Evolutionary conservation across 768 basidiomycete genomes (phyloP).

Genomic region (Suillus bovinus): DNA sequence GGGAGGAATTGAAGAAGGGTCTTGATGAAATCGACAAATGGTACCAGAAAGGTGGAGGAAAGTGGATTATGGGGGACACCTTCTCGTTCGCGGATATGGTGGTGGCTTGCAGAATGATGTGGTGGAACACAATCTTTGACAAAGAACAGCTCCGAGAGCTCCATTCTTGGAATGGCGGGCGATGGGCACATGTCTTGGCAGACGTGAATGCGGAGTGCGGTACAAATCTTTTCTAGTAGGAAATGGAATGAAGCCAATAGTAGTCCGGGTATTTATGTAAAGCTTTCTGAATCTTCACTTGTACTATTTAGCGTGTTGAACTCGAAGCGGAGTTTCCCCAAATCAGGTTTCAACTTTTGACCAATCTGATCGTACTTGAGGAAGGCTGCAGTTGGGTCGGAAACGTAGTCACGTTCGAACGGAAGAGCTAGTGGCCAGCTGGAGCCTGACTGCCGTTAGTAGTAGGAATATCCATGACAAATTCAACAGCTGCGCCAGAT

Average conservation of each 20-base stretch:
- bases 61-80: slow-evolving; percentile 10
- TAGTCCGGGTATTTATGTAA: not conserved
- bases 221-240: slow-evolving; percentile 3
- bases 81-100: slow-evolving; percentile 10
- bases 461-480: no score
- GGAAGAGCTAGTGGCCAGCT: no score
- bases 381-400: no score
- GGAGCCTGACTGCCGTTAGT: no score
- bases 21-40: slow-evolving; percentile 7
- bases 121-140: slow-evolving; percentile 7
- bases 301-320: no score
- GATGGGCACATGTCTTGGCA: slow-evolving; percentile 2
- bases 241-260: not conserved
- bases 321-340: no score
- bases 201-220: slow-evolving; percentile 4
- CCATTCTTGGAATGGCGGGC: slow-evolving; percentile 9
- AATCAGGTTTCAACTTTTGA: no score
- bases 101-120: slow-evolving; percentile 5
- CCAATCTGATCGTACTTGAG: no score
- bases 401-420: no score
- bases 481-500: no score
- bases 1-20: slow-evolving; percentile 7
- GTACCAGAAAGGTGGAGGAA: slow-evolving; percentile 8
- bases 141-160: slow-evolving; percentile 7
- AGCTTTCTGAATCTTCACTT: no score